Conservation (phyloP, 2,329 filamentous ascomycete genomes). For the Trichoderma arundinaceum region DNA sequence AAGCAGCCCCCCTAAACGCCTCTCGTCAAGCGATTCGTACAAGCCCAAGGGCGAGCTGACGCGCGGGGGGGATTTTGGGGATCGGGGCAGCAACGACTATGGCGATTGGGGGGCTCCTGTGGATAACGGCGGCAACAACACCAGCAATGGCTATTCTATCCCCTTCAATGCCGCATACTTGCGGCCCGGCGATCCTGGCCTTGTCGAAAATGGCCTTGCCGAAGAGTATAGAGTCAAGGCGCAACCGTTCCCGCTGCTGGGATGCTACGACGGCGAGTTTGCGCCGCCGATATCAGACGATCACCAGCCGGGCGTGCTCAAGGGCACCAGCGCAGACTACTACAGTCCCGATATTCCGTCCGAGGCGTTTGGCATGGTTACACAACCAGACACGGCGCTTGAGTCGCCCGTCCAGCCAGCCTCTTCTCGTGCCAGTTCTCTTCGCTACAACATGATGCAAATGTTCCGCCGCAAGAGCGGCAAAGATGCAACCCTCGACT, state of each 20-base stretch:
- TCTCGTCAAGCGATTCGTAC: conserved; percentile 48
- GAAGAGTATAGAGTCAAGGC: conserved; percentile 28
- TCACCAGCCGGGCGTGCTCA: conserved; percentile 40
- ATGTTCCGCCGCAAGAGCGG: conserved; percentile 46
- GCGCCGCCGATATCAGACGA: conserved; percentile 36
- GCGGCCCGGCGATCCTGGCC: conserved; percentile 20
- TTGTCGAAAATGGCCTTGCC: not conserved
- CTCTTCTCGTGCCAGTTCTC: conserved; percentile 42
- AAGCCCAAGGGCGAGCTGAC: conserved; percentile 41
- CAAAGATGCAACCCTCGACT: conserved; percentile 41
- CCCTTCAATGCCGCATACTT: conserved; percentile 10
- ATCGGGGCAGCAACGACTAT: conserved; percentile 38
- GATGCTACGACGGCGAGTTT: conserved; percentile 32
- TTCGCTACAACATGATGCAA: conserved; percentile 46
- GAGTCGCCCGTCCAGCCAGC: conserved; percentile 38
- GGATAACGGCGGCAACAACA: not conserved
- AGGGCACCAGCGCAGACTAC: conserved; percentile 49
- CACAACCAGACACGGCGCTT: conserved; percentile 36
- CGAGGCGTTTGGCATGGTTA: conserved; percentile 49
- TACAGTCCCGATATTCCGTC: conserved; percentile 51
- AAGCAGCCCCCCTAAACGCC: conserved; percentile 39
- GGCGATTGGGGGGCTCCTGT: conserved; percentile 34
- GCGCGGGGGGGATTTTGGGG: conserved; percentile 39
- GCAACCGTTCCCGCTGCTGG: conserved; percentile 27
- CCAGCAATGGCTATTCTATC: not conserved